A percentile compares a stretch with the other conserved stretches of the same genome.
phyloP scores from a whole-genome alignment of 2,329 filamentous ascomycete genomes.

The Zymoseptoria brevis region DNA sequence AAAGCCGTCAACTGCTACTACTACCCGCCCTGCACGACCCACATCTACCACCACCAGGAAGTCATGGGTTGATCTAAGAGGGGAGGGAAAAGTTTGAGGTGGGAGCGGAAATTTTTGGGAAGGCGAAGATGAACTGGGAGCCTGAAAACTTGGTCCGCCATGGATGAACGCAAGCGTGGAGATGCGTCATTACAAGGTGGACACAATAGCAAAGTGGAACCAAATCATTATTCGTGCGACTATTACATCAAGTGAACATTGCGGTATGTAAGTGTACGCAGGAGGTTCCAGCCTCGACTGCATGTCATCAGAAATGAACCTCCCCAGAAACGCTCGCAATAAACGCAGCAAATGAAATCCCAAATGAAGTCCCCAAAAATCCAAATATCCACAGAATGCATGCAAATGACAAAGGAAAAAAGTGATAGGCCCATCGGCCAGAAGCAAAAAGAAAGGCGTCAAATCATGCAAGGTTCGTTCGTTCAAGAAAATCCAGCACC shows the following conservation, averaged over 20 bases:
- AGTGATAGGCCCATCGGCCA: background rate
- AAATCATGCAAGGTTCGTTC: background rate
- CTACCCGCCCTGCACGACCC: slow-evolving; percentile 49
- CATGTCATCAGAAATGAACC: background rate
- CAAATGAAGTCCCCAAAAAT: background rate
- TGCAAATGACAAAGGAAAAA: background rate
- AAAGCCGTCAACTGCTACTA: slow-evolving; percentile 43
- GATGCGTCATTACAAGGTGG: background rate
- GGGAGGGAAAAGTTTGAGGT: slow-evolving; percentile 42
- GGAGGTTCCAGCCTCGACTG: background rate
- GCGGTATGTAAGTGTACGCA: background rate
- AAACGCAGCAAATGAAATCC: background rate
- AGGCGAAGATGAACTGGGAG: slow-evolving; percentile 46
- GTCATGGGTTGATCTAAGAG: slow-evolving; percentile 40
- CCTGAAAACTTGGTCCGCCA: slow-evolving; percentile 30
- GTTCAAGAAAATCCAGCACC: background rate
- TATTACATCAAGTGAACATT: background rate
- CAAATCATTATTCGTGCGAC: background rate
- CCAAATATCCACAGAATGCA: background rate
- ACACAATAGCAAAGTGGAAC: background rate
- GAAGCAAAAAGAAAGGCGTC: background rate
- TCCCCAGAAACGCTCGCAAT: background rate
- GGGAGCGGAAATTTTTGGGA: slow-evolving; percentile 48
- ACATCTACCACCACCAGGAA: slow-evolving; percentile 50
- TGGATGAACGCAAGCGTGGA: too few relatives aligned